phyloP scores from a whole-genome alignment of 23 red algal genomes.

The Gracilaria domingensis region DNA sequence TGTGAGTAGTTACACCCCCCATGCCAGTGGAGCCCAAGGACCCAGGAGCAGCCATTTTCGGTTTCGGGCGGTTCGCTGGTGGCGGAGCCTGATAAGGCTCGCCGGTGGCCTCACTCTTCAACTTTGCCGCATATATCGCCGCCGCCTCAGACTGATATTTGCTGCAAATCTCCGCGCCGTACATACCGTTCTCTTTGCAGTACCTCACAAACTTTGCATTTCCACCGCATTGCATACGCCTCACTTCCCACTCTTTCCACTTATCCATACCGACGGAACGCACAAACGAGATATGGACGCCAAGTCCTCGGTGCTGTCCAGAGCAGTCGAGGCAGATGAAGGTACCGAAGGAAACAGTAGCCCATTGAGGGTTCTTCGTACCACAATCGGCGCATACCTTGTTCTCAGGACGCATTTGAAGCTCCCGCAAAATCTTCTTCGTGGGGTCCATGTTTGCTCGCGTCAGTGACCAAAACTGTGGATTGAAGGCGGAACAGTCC shows the following conservation, averaged over 20 bases:
- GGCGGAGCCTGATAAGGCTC: conserved; percentile 79
- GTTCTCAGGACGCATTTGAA: conserved; percentile 79
- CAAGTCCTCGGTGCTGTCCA: conserved; percentile 89
- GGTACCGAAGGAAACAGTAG: conserved; percentile 96
- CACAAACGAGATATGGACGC: conserved; percentile 98
- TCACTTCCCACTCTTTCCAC: conserved; percentile 96
- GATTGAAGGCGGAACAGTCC: neutral
- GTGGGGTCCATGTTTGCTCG: conserved; percentile 57
- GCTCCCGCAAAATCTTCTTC: conserved; percentile 73
- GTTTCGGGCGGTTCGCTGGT: conserved; percentile 52
- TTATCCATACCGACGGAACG: conserved; percentile 98
- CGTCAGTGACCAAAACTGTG: neutral
- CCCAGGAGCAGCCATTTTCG: conserved; percentile 18
- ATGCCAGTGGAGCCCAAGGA: conserved; percentile 20
- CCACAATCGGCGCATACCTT: conserved; percentile 95
- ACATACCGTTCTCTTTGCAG: conserved; percentile 73
- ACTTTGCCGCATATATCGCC: conserved; percentile 81
- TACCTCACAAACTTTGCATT: conserved; percentile 83
- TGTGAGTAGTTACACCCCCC: conserved; percentile 38
- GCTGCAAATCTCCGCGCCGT: conserved; percentile 58
- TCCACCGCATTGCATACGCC: conserved; percentile 91
- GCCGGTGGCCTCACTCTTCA: conserved; percentile 80
- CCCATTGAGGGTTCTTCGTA: conserved; percentile 97
- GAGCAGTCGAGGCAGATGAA: conserved; percentile 99
- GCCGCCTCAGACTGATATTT: conserved; percentile 92